Evolutionary conservation across 805 yeast genomes (phyloP).

Genomic region (Metahyphopichia silvanorum): DNA sequence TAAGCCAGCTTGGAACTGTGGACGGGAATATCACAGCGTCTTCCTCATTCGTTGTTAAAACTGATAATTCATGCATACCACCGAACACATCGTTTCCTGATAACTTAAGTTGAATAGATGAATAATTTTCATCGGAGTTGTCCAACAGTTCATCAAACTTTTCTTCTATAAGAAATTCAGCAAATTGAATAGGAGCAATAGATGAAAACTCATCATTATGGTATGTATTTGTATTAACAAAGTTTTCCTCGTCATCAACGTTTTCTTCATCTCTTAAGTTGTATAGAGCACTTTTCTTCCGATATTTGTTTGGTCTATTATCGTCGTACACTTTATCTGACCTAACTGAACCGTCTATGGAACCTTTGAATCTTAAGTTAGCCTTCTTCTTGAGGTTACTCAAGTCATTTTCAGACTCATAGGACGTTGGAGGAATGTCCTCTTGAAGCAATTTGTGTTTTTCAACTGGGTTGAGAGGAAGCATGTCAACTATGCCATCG

Average conservation of each 20-base stretch:
- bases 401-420: conserved; percentile 12
- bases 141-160: too few species aligned
- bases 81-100: conserved; percentile 74
- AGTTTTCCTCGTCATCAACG: conserved; percentile 15
- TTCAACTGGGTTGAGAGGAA: conserved; percentile 51
- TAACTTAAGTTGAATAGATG: conserved; percentile 37
- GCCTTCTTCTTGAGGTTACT: conserved; percentile 41
- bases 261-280: conserved; percentile 9
- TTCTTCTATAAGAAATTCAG: conserved; percentile 42
- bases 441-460: conserved; percentile 37
- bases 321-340: conserved; percentile 40
- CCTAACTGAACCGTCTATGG: conserved; percentile 29
- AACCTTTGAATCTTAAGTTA: conserved; percentile 61
- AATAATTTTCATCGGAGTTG: conserved; percentile 9
- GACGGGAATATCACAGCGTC: conserved; percentile 47
- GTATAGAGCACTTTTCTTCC: conserved; percentile 2
- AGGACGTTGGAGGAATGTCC: conserved; percentile 2
- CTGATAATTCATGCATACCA: conserved; percentile 69
- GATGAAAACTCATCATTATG: conserved; percentile 43
- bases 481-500: conserved; percentile 58
- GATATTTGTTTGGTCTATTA: conserved; percentile 8
- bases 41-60: conserved; percentile 16
- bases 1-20: conserved; percentile 70
- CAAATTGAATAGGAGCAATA: conserved; percentile 55
- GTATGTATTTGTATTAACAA: conserved; percentile 7